Evolutionary conservation across 768 basidiomycete genomes (phyloP).

Genomic region (Tricholoma flavovirens): DNA sequence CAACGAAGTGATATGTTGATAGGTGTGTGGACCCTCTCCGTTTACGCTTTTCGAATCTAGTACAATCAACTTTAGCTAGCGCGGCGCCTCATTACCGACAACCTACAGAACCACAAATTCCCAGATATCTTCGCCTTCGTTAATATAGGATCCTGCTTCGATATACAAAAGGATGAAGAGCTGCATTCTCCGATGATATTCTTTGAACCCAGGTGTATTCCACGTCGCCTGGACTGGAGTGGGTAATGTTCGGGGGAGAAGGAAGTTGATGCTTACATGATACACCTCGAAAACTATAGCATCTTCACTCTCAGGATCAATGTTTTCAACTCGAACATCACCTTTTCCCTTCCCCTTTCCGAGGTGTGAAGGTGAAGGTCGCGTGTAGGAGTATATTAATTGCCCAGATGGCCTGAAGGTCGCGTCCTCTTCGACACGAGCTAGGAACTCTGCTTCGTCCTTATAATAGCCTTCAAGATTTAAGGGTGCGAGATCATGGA

Average conservation of each 20-base stretch:
- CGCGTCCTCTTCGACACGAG: conserved; percentile 76
- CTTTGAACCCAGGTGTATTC: conserved; percentile 80
- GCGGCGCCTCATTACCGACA: background rate
- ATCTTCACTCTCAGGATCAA: conserved; percentile 49
- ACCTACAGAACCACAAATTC: conserved; percentile 86
- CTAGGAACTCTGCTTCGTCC: conserved; percentile 58
- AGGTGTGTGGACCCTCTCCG: conserved; percentile 43
- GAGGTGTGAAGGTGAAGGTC: conserved; percentile 38
- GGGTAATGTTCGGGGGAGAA: background rate
- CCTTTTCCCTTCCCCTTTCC: conserved; percentile 52
- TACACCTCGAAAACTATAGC: conserved; percentile 83
- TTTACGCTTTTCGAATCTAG: conserved; percentile 81
- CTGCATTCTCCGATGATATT: conserved; percentile 91
- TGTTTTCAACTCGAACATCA: conserved; percentile 24
- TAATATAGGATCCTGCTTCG: conserved; percentile 92
- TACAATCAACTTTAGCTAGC: background rate
- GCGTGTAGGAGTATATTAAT: conserved; percentile 71
- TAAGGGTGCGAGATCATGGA: background rate
- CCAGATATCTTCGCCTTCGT: conserved; percentile 91
- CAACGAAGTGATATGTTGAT: conserved; percentile 82
- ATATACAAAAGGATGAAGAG: conserved; percentile 92
- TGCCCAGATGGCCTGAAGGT: conserved; percentile 74
- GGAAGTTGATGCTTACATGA: conserved; percentile 53
- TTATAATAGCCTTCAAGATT: conserved; percentile 60
- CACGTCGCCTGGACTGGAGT: conserved; percentile 53